Evolutionary conservation across 176 grass and related monocot genomes (phyloP), one percentile per base, ranked within the genome.

Genomic region (Alopecurus myosuroides): DNA sequence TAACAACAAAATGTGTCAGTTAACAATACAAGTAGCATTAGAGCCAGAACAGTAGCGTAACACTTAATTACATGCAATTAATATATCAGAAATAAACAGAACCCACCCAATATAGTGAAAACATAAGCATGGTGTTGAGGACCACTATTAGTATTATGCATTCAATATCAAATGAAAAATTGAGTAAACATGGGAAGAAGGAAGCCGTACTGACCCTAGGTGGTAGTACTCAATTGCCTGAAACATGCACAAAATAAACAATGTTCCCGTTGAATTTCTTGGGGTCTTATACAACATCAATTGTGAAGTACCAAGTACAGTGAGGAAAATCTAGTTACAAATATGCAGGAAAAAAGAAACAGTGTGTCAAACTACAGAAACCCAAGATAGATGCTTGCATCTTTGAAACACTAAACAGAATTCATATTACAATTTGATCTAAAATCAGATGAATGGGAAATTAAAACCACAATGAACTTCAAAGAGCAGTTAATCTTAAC

Each of bases 1-100:
- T 84, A 89, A 91, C 31, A 76, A 77, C 33, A 85, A 50, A 46
- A 79, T 69, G 26, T 40, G n/a, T 70, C 51, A 82, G 41, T 76
- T 68, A 53, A 79, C 46, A 71, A 42, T 41, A 77, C 79, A 81
- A 37, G 80, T 34, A 55, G 19, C 15, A 73, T 60, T 10, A 19
- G 11, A 57, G 35, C 2, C n/a, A 74, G 53, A 81, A 40, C 12
- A 66, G 57, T 31, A 64, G 49, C 18, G 6, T 67, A 33, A 15
- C 7, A 55, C 17, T 33, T 67, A 29, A 39, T 64, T 53, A 48
- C 15, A 25, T 50, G n/a, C 30, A 62, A n/a, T 10, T 49, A 14
- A 37, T 48, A 70, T 68, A 77, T 57, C 36, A 81, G 35, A 68
- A 55, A 44, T 20, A 74, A 68, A 45, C 13, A 0, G 6, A 73